Percentiles rank a stretch among this genome's conserved stretches.
Conservation (phyloP, 2,329 filamentous ascomycete species). For the Xylariales sp. region DNA sequence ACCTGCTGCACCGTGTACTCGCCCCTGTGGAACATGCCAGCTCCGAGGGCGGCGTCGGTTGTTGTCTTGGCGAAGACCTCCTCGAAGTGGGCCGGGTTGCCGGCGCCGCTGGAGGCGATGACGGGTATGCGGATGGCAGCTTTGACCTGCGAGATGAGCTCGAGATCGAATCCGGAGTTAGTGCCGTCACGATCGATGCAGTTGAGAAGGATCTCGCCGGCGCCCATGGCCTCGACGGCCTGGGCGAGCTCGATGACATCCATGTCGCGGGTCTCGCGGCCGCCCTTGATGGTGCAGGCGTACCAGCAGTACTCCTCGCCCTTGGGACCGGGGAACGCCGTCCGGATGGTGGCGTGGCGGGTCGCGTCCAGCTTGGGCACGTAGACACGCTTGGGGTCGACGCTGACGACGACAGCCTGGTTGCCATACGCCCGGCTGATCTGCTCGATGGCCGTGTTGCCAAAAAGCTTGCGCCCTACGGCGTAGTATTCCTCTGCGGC, state of each 20-base stretch:
- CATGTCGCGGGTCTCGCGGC: slow-evolving; percentile 87
- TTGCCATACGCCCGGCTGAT: slow-evolving; percentile 92
- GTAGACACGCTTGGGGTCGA: slow-evolving; percentile 91
- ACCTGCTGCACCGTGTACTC: slow-evolving; percentile 95
- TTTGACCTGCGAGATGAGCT: slow-evolving; percentile 88
- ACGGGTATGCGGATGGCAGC: slow-evolving; percentile 84
- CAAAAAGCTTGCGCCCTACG: slow-evolving; percentile 62
- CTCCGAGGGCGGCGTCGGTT: slow-evolving; percentile 89
- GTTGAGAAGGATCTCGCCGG: slow-evolving; percentile 91
- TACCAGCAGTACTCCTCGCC: slow-evolving; percentile 92
- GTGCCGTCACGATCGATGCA: slow-evolving; percentile 97
- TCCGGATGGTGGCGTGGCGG: slow-evolving; percentile 70
- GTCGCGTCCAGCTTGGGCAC: slow-evolving; percentile 67
- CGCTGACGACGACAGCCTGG: slow-evolving; percentile 92
- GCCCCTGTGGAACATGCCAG: slow-evolving; percentile 94
- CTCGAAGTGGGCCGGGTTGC: slow-evolving; percentile 79
- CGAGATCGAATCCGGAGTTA: slow-evolving; percentile 90
- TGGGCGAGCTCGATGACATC: slow-evolving; percentile 84
- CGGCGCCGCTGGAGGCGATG: slow-evolving; percentile 90
- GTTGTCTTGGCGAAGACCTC: slow-evolving; percentile 84
- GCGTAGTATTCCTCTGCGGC: slow-evolving; percentile 90
- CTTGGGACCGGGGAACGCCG: slow-evolving; percentile 62
- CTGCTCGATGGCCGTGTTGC: slow-evolving; percentile 89
- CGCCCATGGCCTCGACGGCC: slow-evolving; percentile 93
- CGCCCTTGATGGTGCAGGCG: slow-evolving; percentile 94